Evolutionary conservation across 345 rosid genomes (phyloP), one percentile per base, ranked within the genome.

Genomic region (Ailanthus altissimus): DNA sequence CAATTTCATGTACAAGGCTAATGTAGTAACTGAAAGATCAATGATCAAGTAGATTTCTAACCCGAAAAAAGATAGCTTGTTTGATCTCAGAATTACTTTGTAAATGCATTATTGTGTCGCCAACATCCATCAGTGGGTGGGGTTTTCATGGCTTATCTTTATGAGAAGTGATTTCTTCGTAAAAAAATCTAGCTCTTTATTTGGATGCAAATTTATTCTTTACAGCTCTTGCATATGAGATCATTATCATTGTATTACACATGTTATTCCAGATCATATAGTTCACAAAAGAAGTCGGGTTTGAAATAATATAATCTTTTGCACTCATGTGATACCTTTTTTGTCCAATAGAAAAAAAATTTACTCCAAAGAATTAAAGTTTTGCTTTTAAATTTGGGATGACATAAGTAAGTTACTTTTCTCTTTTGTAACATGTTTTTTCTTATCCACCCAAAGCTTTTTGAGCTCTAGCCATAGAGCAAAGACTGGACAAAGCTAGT

Each of bases 91-190:
- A 25, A 25, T 65, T 21, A 25, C 13, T 62, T 73, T 75, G 60
- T 76, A 67, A 64, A 42, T 63, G 58, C 51, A 81, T 86, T 68
- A 81, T 84, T 69, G 78, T 84, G 86, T 82, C 43, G 67, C 42
- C 67, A 67, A 64, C 83, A 80, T 51, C 59, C 49, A 51, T 76
- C 77, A 60, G 67, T 84, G 1, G 81, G 81, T 82, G 83, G 81
- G 87, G 83, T 72, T 81, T 60, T 77, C 46, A 25, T 79, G 67
- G 78, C 66, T 32, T 45, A 58, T 69, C 81, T 77, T 75, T 82
- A 70, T 70, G 62, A 58, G 56, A 16, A 54, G 20, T 72, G 64
- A 65, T 79, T 81, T 81, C 47, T 45, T 80, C 61, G 46, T 54
- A n/a, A 51, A 42, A 81, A 42, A 81, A 57, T 57, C 60, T 66